phyloP scores from a whole-genome alignment of 768 basidiomycete species.

The Coprinopsis marcescibilis region DNA sequence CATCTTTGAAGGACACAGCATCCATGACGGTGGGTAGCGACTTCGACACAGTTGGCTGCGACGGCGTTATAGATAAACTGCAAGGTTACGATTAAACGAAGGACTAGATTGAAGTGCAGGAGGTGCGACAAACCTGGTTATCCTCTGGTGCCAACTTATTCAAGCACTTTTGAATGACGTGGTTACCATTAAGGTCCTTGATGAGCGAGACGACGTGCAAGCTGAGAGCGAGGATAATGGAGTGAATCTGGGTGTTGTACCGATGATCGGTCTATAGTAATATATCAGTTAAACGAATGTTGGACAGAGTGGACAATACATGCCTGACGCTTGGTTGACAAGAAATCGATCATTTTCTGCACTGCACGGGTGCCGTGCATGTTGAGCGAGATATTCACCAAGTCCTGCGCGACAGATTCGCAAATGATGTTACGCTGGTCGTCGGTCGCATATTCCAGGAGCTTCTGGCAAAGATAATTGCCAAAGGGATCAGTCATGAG shows the following conservation, averaged over 20 bases:
- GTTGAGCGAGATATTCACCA: conserved; percentile 96
- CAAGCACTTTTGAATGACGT: conserved; percentile 98
- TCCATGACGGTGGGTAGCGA: conserved; percentile 95
- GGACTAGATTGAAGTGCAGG: background rate
- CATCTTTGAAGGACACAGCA: conserved; percentile 98
- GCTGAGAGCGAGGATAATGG: conserved; percentile 94
- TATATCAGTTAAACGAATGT: conserved; percentile 38
- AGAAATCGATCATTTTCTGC: conserved; percentile 99
- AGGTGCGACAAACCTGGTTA: conserved; percentile 66
- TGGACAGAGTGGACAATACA: conserved; percentile 36
- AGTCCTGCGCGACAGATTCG: conserved; percentile 94
- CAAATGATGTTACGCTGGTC: conserved; percentile 96
- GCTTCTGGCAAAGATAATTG: conserved; percentile 97
- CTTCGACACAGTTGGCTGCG: conserved; percentile 97
- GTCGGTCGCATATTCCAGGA: conserved; percentile 94
- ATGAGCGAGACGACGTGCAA: conserved; percentile 97
- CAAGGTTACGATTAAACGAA: conserved; percentile 1
- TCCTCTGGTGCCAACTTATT: conserved; percentile 98
- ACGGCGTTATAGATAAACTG: conserved; percentile 99
- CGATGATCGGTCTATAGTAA: conserved; percentile 71
- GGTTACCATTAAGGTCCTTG: conserved; percentile 96
- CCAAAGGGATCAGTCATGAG: conserved; percentile 99
- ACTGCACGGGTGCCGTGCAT: conserved; percentile 99
- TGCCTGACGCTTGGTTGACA: conserved; percentile 91
- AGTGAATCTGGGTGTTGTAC: conserved; percentile 90